Evolutionary conservation across 2,329 filamentous ascomycete species (phyloP), one percentile per base, ranked within the genome.

Genomic region (Phyllosticta capitalensis): DNA sequence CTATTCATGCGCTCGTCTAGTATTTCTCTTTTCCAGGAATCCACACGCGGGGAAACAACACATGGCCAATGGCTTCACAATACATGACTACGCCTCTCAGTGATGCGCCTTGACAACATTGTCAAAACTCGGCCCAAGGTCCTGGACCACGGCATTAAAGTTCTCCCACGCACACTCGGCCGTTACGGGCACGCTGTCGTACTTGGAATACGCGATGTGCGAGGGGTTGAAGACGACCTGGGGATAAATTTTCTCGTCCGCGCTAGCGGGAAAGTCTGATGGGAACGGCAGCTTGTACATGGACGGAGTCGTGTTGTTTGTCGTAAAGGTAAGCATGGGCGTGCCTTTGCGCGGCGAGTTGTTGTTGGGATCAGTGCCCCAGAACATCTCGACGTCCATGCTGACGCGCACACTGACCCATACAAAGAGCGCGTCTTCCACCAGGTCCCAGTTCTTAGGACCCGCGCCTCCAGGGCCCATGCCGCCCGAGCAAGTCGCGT

Each of bases 351-450:
- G 48, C 6, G 54, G 49, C 10, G 45, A 24, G 38, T 45, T 60
- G 14, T n/a, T 5, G 6, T 45, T 6, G 14, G 14, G 14, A 45
- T 6, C n/a, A 4, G 52, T 54, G 21, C 58, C 58, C 20, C 52
- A 60, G 19, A 38, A 60, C 6, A 60, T 50, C 22, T 60, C 54
- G 48, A 61, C 38, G 21, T 54, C 49, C 38, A 56, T 49, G 9
- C 64, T 56, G 17, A 67, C 61, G 28, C 64, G 66, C 54, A 73
- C 69, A 5, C 72, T 63, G 9, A 71, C 71, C 70, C 71, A 74
- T 2, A 70, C 69, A 61, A 74, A 73, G 61, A 74, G 69, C 14
- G 71, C 69, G 54, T 74, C 72, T 45, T 65, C 64, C 7, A 69
- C 67, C 52, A 65, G 68, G 2, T 67, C 60, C 52, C 64, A 63